Percentiles rank a stretch among this genome's conserved stretches.
Conservation (phyloP, 176 grass and related monocot species). For the Puya raimondii region DNA sequence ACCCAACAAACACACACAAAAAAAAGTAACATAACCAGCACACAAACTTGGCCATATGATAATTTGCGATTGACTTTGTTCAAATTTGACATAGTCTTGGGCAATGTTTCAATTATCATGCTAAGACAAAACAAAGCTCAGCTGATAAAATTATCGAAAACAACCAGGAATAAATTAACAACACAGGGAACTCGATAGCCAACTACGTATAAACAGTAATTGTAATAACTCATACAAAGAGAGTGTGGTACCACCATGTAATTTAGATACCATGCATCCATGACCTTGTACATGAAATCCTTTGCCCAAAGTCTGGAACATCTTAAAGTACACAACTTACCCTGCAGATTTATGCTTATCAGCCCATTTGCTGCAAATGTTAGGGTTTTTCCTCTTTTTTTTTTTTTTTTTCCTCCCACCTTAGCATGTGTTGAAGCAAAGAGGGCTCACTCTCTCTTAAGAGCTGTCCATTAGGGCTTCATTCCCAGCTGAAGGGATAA, state of each 20-base stretch:
- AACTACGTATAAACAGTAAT: no score
- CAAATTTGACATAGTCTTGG: no score
- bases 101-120: no score
- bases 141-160: no score
- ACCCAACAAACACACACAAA: no score
- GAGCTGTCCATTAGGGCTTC: constrained; percentile 77
- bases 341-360: not conserved
- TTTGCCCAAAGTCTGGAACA: not conserved
- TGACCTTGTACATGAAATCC: not conserved
- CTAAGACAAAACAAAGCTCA: no score
- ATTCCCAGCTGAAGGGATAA: constrained; percentile 23
- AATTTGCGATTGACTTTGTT: no score
- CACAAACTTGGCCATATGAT: no score
- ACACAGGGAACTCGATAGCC: no score
- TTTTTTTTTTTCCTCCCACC: not conserved
- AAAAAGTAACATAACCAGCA: no score
- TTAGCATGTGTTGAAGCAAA: not conserved
- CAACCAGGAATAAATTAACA: no score
- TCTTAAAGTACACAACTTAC: not conserved
- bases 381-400: not conserved
- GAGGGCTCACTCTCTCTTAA: constrained; percentile 10
- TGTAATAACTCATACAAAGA: not conserved
- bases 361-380: not conserved
- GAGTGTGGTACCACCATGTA: not conserved
- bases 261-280: not conserved